A percentile compares a stretch with the other conserved stretches of the same genome.
Conservation (phyloP, 2,329 filamentous ascomycete genomes). For the Ciborinia camelliae region DNA sequence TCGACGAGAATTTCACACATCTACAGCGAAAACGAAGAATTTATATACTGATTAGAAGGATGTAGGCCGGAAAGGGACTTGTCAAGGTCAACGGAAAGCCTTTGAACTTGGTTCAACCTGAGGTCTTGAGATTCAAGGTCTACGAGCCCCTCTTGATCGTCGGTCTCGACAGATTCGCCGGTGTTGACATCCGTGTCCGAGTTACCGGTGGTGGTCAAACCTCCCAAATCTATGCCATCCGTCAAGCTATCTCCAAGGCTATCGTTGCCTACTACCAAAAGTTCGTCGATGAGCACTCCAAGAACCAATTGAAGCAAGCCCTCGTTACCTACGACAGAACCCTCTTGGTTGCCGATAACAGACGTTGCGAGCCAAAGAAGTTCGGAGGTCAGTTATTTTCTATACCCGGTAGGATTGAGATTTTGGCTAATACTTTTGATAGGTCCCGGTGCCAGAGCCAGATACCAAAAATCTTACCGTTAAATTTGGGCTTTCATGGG, state of each 20-base stretch:
- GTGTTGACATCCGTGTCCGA: constrained; percentile 95
- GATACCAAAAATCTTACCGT: constrained; percentile 99
- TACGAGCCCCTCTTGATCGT: constrained; percentile 98
- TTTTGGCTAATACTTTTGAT: constrained; percentile 46
- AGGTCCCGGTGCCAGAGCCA: constrained; percentile 88
- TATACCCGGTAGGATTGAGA: background rate
- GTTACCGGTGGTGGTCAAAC: constrained; percentile 97
- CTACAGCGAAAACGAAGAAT: constrained; percentile 8
- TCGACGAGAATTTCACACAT: background rate
- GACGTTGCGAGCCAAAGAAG: constrained; percentile 99
- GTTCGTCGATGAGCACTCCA: constrained; percentile 99
- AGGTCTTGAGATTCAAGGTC: constrained; percentile 98
- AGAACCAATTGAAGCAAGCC: constrained; percentile 98
- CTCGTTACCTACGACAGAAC: constrained; percentile 95
- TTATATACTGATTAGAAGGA: constrained; percentile 25
- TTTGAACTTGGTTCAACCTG: constrained; percentile 88
- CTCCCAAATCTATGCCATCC: constrained; percentile 96
- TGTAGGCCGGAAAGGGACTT: constrained; percentile 75
- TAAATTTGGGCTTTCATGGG: constrained; percentile 50
- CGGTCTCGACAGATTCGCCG: constrained; percentile 94
- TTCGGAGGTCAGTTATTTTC: constrained; percentile 45
- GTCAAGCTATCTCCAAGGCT: constrained; percentile 97
- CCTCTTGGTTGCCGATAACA: constrained; percentile 98
- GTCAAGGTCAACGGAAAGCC: constrained; percentile 99
- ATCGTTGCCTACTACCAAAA: constrained; percentile 99